Conservation (phyloP, 2,329 filamentous ascomycete species). For the Lachnellula hyalina region DNA sequence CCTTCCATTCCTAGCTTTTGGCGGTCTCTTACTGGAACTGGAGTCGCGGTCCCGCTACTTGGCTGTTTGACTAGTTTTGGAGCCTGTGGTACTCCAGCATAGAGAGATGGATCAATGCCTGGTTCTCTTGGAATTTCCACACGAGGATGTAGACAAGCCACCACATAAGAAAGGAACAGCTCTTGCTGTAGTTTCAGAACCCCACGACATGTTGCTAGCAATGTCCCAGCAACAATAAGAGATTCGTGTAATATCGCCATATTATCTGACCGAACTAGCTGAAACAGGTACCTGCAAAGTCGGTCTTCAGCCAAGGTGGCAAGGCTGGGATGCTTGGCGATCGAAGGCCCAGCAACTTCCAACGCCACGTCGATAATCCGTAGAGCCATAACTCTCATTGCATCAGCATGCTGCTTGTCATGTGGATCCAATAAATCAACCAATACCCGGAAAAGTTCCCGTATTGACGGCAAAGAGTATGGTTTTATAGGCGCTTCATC, state of each 20-base stretch:
- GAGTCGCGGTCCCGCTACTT: conserved; percentile 78
- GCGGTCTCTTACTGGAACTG: conserved; percentile 85
- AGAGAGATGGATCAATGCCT: conserved; percentile 84
- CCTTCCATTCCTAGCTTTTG: conserved; percentile 91
- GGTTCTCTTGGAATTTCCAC: conserved; percentile 89
- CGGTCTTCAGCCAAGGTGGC: conserved; percentile 87
- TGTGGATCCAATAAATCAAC: conserved; percentile 92
- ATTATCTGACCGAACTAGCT: conserved; percentile 92
- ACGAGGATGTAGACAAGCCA: conserved; percentile 89
- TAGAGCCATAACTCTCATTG: conserved; percentile 94
- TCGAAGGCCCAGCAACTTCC: conserved; percentile 92
- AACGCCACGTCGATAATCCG: conserved; percentile 96
- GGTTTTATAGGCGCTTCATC: conserved; percentile 62
- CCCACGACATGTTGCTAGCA: conserved; percentile 82
- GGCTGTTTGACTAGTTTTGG: conserved; percentile 81
- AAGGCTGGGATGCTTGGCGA: conserved; percentile 84
- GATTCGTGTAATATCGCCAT: conserved; percentile 93
- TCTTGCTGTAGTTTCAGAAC: conserved; percentile 96
- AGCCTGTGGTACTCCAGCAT: conserved; percentile 86
- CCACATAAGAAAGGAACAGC: conserved; percentile 87
- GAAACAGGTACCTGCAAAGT: conserved; percentile 89
- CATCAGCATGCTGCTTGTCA: conserved; percentile 86
- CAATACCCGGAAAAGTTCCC: conserved; percentile 88
- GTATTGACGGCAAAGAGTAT: conserved; percentile 89
- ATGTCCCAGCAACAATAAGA: conserved; percentile 81